These are phyloP conservation scores for Shiraia sp. DNA, from an alignment of 2,329 filamentous ascomycete genomes.

Conservation along the genomic window DNA sequence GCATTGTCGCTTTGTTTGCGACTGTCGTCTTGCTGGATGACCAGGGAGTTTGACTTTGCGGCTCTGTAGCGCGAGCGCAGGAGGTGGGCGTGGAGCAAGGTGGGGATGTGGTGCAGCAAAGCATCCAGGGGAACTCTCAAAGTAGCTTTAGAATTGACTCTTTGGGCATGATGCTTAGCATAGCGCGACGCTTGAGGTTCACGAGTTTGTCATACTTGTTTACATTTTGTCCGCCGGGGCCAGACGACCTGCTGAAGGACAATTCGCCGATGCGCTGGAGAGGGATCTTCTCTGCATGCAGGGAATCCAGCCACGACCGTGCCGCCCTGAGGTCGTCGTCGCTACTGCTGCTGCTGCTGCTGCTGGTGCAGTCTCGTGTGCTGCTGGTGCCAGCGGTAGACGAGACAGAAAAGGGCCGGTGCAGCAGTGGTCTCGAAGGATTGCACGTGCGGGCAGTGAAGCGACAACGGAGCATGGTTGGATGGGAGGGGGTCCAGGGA, in stretches of 20 bases:
- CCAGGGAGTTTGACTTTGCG: conserved; percentile 55
- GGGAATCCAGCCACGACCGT: conserved; percentile 60
- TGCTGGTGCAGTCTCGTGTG: no score
- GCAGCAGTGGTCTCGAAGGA: no score
- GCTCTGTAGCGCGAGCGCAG: conserved; percentile 60
- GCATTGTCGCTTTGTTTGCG: conserved; percentile 65
- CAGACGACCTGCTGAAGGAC: conserved; percentile 66
- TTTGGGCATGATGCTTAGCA: conserved; percentile 48
- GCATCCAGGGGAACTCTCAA: conserved; percentile 58
- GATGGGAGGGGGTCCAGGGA: no score
- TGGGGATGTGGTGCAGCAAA: conserved; percentile 59
- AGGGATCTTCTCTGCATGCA: conserved; percentile 60
- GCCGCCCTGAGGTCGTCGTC: conserved; percentile 48
- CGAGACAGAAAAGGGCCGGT: conserved; percentile 5
- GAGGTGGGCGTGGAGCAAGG: conserved; percentile 57
- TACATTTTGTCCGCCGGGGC: conserved; percentile 69
- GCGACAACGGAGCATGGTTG: conserved; percentile 7
- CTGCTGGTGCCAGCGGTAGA: conserved; percentile 5
- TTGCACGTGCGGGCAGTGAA: background rate
- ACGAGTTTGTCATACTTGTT: conserved; percentile 59
- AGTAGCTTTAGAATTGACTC: conserved; percentile 70
- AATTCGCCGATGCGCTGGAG: conserved; percentile 58
- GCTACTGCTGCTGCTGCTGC: conserved; percentile 10
- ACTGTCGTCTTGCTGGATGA: conserved; percentile 67
- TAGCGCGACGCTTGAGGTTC: conserved; percentile 18